phyloP scores from a whole-genome alignment of 2,329 filamentous ascomycete species.

The Fusarium goolgardi region DNA sequence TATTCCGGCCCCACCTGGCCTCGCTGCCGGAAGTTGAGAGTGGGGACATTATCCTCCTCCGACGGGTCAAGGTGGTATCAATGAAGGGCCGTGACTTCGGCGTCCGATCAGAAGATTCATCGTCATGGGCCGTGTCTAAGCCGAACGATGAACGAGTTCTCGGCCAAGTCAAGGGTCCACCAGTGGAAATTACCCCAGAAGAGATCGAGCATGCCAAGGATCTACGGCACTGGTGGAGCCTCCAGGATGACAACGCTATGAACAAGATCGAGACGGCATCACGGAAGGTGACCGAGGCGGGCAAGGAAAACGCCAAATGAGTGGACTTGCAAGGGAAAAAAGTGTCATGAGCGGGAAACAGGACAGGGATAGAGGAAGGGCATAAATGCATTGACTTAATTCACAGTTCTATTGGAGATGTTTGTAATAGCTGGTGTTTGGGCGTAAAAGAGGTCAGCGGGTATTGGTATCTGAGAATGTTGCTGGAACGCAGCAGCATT shows the following conservation, averaged over 20 bases:
- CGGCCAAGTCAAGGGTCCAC: constrained; percentile 69
- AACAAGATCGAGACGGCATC: constrained; percentile 63
- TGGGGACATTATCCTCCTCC: constrained; percentile 70
- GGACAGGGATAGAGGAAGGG: constrained; percentile 21
- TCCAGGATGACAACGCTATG: constrained; percentile 60
- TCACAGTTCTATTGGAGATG: constrained; percentile 15
- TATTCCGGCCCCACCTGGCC: constrained; percentile 69
- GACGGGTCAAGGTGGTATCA: constrained; percentile 65
- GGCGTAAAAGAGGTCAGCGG: constrained; percentile 10
- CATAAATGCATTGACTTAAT: constrained; percentile 14
- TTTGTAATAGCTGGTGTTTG: constrained; percentile 14
- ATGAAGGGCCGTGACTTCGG: constrained; percentile 67
- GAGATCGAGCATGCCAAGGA: constrained; percentile 63
- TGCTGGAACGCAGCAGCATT: neutral
- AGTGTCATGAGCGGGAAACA: constrained; percentile 19
- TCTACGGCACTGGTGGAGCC: constrained; percentile 62
- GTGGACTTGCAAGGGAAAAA: constrained; percentile 10
- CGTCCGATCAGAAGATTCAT: constrained; percentile 64
- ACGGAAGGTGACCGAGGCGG: constrained; percentile 48
- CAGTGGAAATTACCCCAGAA: constrained; percentile 64
- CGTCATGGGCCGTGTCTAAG: constrained; percentile 72
- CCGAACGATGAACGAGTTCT: constrained; percentile 53
- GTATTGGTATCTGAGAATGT: constrained; percentile 2
- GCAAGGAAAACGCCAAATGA: constrained; percentile 47
- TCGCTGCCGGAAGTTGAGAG: constrained; percentile 65